Evolutionary conservation across 345 rosid species (phyloP).

Genomic region (Populus tremula): DNA sequence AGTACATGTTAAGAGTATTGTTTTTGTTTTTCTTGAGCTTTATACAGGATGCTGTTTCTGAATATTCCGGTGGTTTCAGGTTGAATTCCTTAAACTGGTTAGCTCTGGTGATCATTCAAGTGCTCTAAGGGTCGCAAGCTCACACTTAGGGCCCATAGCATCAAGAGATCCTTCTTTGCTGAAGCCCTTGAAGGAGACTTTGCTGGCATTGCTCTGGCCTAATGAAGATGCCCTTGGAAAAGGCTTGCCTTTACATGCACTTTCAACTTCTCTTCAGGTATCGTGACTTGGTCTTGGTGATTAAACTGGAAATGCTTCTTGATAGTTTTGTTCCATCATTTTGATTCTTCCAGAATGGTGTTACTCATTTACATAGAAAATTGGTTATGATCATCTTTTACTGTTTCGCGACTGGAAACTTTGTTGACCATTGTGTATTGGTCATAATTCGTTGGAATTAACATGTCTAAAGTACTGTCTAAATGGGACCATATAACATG

Average conservation of each 20-base stretch:
- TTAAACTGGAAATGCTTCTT: background rate
- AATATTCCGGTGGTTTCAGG: conserved; percentile 40
- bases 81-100: conserved; percentile 81
- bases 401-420: background rate
- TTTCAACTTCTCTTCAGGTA: conserved; percentile 90
- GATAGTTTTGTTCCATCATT: background rate
- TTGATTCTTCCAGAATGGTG: no score
- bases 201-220: conserved; percentile 67
- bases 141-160: conserved; percentile 89
- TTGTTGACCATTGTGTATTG: background rate
- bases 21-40: background rate
- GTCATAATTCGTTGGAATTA: background rate
- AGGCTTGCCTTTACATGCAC: conserved; percentile 65
- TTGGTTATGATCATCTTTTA: background rate
- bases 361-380: no score
- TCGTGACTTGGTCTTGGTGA: background rate
- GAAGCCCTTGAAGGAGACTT: conserved; percentile 86
- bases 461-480: background rate
- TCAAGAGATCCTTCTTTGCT: conserved; percentile 56
- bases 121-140: conserved; percentile 80
- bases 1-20: background rate
- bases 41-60: background rate
- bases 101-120: conserved; percentile 66
- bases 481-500: background rate
- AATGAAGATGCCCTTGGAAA: conserved; percentile 50